Evolutionary conservation across 208 protist species (phyloP), one percentile per base, ranked within the genome.

Genomic region (Acanthamoeba healyi): DNA sequence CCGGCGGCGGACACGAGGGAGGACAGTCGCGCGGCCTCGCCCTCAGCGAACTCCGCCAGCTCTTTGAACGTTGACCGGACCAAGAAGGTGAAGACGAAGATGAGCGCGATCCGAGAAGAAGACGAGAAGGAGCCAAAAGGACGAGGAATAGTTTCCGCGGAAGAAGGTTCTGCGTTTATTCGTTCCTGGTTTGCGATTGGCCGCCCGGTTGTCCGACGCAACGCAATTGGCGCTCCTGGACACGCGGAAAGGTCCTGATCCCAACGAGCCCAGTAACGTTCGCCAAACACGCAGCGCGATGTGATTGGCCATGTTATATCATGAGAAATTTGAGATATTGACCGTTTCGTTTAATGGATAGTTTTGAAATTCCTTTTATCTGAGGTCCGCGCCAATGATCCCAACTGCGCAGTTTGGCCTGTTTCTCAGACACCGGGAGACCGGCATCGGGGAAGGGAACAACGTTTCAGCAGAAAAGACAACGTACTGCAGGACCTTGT

Each of bases 391-490:
- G 58, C 65, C 65, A 0, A 74, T 12, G 34, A 74, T 42, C 65
- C 36, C 14, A 74, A 36, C 65, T 44, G n/a, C n/a, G n/a, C n/a
- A n/a, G n/a, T n/a, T n/a, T n/a, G n/a, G n/a, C n/a, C n/a, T n/a
- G n/a, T n/a, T n/a, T n/a, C n/a, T n/a, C n/a, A n/a, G n/a, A n/a
- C 17, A 10, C 65, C 36, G 2, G 32, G 10, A 2, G 9, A 34
- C n/a, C 34, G 32, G 58, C 15, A 29, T 12, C 65, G n/a, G 36
- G 17, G 34, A 44, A 74, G n/a, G 58, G 17, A 34, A 34, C 65
- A 74, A 74, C 65, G 34, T 74, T 74, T 74, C 65, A 74, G 65
- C 65, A 44, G 65, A 74, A 74, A 42, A 74, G 65, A 74, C 65
- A 6, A 42, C 56, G 26, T 32, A 65, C 58, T 4, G 58, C 19